These are phyloP conservation scores for Colletotrichum acutatum DNA, from an alignment of 2,329 filamentous ascomycete genomes.

Conservation along the genomic window DNA sequence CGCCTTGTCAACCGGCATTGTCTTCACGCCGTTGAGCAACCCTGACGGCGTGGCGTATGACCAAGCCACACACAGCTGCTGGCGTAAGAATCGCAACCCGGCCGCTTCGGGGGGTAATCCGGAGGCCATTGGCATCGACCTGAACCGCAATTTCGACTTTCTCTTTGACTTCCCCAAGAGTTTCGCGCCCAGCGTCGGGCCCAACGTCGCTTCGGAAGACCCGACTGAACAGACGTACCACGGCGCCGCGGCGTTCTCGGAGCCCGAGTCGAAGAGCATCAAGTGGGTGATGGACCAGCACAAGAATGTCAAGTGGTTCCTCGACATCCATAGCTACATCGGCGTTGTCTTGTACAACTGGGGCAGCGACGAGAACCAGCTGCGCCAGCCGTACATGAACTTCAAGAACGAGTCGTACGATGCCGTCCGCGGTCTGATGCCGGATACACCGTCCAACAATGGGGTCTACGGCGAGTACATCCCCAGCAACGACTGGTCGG, in stretches of 20 bases:
- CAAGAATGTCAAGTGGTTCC: conserved; percentile 63
- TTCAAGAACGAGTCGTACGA: conserved; percentile 65
- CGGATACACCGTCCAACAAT: conserved; percentile 46
- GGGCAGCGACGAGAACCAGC: conserved; percentile 66
- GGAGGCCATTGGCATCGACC: conserved; percentile 57
- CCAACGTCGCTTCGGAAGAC: conserved; percentile 52
- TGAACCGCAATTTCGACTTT: conserved; percentile 69
- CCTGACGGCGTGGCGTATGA: conserved; percentile 66
- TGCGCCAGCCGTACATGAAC: conserved; percentile 56
- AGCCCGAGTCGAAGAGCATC: conserved; percentile 66
- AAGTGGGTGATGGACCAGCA: conserved; percentile 63
- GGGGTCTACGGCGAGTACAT: conserved; percentile 58
- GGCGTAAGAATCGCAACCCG: conserved; percentile 67
- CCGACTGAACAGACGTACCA: conserved; percentile 61
- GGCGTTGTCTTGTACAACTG: conserved; percentile 62
- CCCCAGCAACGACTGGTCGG: conserved; percentile 46
- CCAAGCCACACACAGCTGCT: conserved; percentile 62
- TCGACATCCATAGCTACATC: conserved; percentile 67
- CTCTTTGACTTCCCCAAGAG: conserved; percentile 62
- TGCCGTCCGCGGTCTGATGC: conserved; percentile 58
- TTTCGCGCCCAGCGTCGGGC: conserved; percentile 53
- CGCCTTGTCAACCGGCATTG: conserved; percentile 63
- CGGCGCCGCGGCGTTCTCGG: conserved; percentile 62
- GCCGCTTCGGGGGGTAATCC: conserved; percentile 44
- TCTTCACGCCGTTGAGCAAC: conserved; percentile 61